Percentiles rank a stretch among this genome's conserved stretches.
Conservation (phyloP, 2,329 filamentous ascomycete species). For the Chrysoporthe cubensis region DNA sequence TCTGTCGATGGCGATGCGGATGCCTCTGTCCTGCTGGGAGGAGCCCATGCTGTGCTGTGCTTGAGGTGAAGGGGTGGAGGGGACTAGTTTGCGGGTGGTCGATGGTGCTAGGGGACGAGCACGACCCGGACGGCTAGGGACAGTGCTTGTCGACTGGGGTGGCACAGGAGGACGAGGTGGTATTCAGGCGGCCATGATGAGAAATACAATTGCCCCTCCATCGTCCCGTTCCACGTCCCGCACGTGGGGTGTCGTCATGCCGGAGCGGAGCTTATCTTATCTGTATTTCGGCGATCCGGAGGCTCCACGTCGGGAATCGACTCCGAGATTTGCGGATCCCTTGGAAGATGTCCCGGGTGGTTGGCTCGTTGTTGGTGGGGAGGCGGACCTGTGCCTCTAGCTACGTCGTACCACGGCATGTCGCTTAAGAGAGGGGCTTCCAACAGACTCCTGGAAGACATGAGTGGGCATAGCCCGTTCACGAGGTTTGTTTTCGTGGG, state of each 20-base stretch:
- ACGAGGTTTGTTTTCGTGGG: too few species aligned
- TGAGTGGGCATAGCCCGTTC: too few species aligned
- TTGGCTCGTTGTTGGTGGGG: too few species aligned
- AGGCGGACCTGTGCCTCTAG: neutral
- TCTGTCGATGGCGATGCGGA: constrained; percentile 77
- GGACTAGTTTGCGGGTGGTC: too few species aligned
- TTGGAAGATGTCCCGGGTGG: neutral
- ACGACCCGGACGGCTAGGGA: neutral
- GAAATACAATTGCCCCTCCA: neutral
- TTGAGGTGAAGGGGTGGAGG: too few species aligned
- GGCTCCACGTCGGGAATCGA: constrained; percentile 5
- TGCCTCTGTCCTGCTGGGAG: constrained; percentile 53
- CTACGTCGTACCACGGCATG: neutral
- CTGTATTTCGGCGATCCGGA: constrained; percentile 10
- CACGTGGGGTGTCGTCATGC: constrained; percentile 14
- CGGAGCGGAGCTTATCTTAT: constrained; percentile 12
- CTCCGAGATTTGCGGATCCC: neutral
- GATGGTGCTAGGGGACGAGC: neutral
- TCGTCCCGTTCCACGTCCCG: neutral
- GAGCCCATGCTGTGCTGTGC: constrained; percentile 39
- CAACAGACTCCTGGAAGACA: too few species aligned
- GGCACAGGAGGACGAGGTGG: too few species aligned
- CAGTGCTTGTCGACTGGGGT: too few species aligned
- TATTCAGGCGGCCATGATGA: neutral
- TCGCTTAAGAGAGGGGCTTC: too few species aligned